These are phyloP conservation scores for Epichloe brachyelytri DNA, from an alignment of 2,329 filamentous ascomycete species.

Conservation along the genomic window DNA sequence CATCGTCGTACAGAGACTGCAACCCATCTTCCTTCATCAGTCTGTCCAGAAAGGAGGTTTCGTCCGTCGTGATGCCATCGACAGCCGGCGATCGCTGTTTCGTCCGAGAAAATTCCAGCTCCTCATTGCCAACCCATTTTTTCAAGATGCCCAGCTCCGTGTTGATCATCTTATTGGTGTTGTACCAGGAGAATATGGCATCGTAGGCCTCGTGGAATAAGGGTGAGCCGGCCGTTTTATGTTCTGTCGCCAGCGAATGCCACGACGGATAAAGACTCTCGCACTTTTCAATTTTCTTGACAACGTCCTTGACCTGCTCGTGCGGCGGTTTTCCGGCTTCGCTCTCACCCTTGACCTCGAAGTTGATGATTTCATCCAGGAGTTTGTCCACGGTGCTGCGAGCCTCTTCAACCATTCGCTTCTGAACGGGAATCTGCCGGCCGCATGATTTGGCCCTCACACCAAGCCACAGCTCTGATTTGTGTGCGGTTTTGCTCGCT, in stretches of 20 bases:
- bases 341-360: slow-evolving; percentile 85
- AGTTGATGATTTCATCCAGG: slow-evolving; percentile 81
- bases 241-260: slow-evolving; percentile 57
- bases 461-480: slow-evolving; percentile 76
- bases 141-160: slow-evolving; percentile 84
- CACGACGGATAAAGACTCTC: slow-evolving; percentile 77
- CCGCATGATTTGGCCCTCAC: slow-evolving; percentile 75
- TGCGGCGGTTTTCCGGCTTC: slow-evolving; percentile 80
- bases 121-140: slow-evolving; percentile 93
- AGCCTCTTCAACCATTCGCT: slow-evolving; percentile 76
- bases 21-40: slow-evolving; percentile 92
- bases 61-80: slow-evolving; percentile 65
- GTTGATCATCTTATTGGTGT: slow-evolving; percentile 92
- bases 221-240: slow-evolving; percentile 63
- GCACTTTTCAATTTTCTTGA: slow-evolving; percentile 80
- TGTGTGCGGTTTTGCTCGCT: slow-evolving; percentile 51
- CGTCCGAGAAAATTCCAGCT: slow-evolving; percentile 76
- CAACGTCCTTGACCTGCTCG: slow-evolving; percentile 80
- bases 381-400: slow-evolving; percentile 58
- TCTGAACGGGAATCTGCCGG: slow-evolving; percentile 70
- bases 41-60: slow-evolving; percentile 86
- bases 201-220: slow-evolving; percentile 74
- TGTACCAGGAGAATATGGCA: slow-evolving; percentile 89
- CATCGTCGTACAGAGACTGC: slow-evolving; percentile 75
- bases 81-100: slow-evolving; percentile 50